Evolutionary conservation across 371 early-diverging fungal species (phyloP).

Genomic region (Thermomucor indicae-seudaticae): DNA sequence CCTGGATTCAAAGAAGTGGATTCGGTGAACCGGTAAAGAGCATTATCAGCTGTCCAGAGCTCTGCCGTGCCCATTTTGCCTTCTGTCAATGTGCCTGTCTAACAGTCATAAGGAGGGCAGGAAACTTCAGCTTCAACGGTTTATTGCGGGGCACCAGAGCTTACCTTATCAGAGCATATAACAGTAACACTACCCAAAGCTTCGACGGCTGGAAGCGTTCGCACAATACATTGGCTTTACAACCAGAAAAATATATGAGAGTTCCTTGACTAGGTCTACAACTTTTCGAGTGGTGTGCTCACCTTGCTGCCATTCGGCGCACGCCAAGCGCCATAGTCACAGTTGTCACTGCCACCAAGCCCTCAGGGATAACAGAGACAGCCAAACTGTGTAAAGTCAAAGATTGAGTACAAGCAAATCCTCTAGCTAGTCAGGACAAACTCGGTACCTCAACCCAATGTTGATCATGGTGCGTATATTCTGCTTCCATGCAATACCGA

Average conservation of each 20-base stretch:
- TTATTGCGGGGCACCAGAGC: too few relatives aligned
- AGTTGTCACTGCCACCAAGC: conserved; percentile 88
- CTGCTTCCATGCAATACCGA: conserved; percentile 72
- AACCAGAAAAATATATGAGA: too few relatives aligned
- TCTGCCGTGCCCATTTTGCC: conserved; percentile 84
- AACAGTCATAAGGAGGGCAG: conserved; percentile 15
- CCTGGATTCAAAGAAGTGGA: conserved; percentile 66
- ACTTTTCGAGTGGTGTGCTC: conserved; percentile 33
- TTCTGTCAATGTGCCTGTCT: conserved; percentile 95
- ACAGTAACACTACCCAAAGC: conserved; percentile 89
- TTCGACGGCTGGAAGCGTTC: conserved; percentile 88
- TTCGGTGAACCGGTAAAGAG: conserved; percentile 60
- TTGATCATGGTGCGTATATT: conserved; percentile 38
- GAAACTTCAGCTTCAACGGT: too few relatives aligned
- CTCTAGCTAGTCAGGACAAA: background rate
- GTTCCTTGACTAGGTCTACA: too few relatives aligned
- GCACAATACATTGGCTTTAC: conserved; percentile 63
- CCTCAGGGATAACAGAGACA: conserved; percentile 96
- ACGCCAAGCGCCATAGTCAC: conserved; percentile 95
- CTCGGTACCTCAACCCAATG: conserved; percentile 46
- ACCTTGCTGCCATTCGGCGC: conserved; percentile 79
- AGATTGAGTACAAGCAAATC: background rate
- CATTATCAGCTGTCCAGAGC: conserved; percentile 68
- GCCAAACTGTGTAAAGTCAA: conserved; percentile 42
- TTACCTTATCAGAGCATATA: conserved; percentile 96